Percentiles rank a stretch among this genome's conserved stretches.
These are phyloP conservation scores for Agastache rugosa DNA, from an alignment of 257 asterid genomes.

Conservation along the genomic window DNA sequence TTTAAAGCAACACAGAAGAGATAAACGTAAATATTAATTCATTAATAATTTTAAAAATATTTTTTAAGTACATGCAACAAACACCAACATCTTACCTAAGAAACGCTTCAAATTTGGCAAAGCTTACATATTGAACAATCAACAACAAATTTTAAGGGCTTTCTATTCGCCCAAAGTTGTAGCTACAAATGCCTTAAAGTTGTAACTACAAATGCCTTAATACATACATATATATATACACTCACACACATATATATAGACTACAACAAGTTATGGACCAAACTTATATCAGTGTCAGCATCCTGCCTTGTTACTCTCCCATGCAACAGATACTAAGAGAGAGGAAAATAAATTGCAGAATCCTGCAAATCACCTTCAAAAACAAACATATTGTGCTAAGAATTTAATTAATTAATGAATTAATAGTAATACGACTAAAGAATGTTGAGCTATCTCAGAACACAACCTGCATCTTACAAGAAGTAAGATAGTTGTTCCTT, in stretches of 20 bases:
- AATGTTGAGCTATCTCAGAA: not conserved
- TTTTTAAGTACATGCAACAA: not conserved
- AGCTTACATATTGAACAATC: not conserved
- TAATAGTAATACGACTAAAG: not conserved
- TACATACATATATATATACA: not conserved
- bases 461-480: conserved; percentile 43
- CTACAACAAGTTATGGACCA: not conserved
- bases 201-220: not conserved
- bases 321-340: not conserved
- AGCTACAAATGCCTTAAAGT: not conserved
- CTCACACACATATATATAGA: not conserved
- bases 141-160: not conserved
- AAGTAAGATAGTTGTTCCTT: conserved; percentile 80
- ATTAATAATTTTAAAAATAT: not conserved
- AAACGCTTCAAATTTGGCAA: not conserved
- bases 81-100: not conserved
- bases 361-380: conserved; percentile 1
- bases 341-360: not conserved
- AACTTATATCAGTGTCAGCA: not conserved
- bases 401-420: too few species aligned
- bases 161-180: not conserved
- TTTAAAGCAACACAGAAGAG: not conserved
- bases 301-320: not conserved
- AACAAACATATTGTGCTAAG: not conserved
- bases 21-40: not conserved